A percentile compares a stretch with the other conserved stretches of the same genome.
Evolutionary conservation across 2,329 filamentous ascomycete genomes (phyloP).

Genomic region (Neofusicoccum umdonicola): DNA sequence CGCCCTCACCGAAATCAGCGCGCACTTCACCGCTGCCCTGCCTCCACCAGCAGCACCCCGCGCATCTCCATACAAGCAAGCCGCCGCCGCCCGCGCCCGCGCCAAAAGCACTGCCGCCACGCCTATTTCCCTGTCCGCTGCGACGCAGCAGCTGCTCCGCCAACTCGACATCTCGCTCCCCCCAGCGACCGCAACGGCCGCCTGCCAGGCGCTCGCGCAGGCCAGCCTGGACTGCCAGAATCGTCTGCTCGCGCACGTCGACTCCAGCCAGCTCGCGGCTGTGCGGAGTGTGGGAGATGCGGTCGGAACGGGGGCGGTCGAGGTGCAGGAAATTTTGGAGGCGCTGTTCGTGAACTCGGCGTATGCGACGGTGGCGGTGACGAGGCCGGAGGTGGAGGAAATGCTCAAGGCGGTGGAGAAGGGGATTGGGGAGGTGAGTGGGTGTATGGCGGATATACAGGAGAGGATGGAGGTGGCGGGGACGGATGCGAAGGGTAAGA

Average conservation of each 20-base stretch:
- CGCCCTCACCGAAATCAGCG: constrained; percentile 30
- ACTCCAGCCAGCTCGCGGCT: constrained; percentile 30
- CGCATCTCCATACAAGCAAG: constrained; percentile 28
- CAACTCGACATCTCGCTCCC: constrained; percentile 32
- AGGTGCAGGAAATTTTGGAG: constrained; percentile 36
- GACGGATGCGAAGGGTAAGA: neutral
- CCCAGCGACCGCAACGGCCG: neutral
- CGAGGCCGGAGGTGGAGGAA: constrained; percentile 27
- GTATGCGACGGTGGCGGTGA: constrained; percentile 29
- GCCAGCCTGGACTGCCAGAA: constrained; percentile 32
- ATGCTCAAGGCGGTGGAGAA: constrained; percentile 36
- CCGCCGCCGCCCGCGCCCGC: constrained; percentile 27
- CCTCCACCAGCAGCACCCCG: constrained; percentile 22
- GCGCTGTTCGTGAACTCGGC: constrained; percentile 39
- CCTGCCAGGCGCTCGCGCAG: constrained; percentile 29
- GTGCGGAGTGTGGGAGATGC: constrained; percentile 36
- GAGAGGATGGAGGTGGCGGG: constrained; percentile 29
- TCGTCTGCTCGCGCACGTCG: constrained; percentile 35
- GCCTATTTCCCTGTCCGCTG: constrained; percentile 28
- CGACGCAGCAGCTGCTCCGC: constrained; percentile 34
- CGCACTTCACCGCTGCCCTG: constrained; percentile 27
- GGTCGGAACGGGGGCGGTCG: constrained; percentile 35
- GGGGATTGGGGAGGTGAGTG: constrained; percentile 37
- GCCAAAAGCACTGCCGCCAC: constrained; percentile 30
- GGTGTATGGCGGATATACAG: constrained; percentile 36